Evolutionary conservation across 148 eudicot species (phyloP).

Genomic region (Vaccinium myrtillus): DNA sequence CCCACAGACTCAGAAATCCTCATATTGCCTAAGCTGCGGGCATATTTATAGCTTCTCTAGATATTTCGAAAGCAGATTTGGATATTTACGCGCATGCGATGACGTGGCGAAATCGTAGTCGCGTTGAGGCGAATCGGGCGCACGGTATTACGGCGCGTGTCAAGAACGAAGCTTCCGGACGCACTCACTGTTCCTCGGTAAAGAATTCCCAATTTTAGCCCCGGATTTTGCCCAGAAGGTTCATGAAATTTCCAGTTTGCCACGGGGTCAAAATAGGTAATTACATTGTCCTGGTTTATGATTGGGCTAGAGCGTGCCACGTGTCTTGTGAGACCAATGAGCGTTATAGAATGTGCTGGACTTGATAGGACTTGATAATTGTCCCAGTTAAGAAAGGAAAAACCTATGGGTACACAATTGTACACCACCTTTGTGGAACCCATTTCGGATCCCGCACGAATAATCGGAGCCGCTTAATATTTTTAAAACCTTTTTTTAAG

Average conservation of each 20-base stretch:
- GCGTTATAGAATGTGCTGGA: neutral
- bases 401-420: too few species aligned
- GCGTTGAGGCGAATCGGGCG: neutral
- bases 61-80: conserved; percentile 1
- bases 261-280: neutral
- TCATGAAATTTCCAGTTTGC: neutral
- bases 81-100: neutral
- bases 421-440: too few species aligned
- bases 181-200: conserved; percentile 2
- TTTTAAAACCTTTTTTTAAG: too few species aligned
- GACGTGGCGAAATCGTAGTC: conserved; percentile 27
- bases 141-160: conserved; percentile 12
- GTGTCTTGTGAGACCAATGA: neutral
- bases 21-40: neutral
- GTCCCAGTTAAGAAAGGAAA: neutral
- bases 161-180: conserved; percentile 17
- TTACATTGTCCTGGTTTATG: neutral
- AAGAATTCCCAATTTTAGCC: conserved; percentile 1
- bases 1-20: neutral
- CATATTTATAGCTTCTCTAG: conserved; percentile 42
- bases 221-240: neutral
- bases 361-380: conserved; percentile 1
- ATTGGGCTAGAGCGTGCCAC: neutral
- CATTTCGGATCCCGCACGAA: too few species aligned
- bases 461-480: too few species aligned